phyloP scores from a whole-genome alignment of 257 asterid species.

The Penstemon newberryi region DNA sequence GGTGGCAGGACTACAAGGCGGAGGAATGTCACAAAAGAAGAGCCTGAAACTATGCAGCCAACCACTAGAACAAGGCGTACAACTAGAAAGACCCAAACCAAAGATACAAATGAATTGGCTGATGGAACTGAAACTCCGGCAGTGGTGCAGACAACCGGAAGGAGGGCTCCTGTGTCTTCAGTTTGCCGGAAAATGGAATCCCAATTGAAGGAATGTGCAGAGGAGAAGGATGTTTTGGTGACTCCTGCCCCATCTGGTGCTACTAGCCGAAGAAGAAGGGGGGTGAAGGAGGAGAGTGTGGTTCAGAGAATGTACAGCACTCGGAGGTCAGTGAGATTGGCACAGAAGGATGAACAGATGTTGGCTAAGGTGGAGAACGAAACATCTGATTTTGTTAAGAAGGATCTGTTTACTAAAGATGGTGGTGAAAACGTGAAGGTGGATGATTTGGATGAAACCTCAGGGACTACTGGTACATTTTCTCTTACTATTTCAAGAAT shows the following conservation, averaged over 20 bases:
- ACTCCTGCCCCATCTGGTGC: conserved; percentile 50
- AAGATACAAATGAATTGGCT: conserved; percentile 31
- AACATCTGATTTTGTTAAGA: conserved; percentile 26
- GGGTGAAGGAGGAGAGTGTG: conserved; percentile 36
- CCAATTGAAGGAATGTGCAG: conserved; percentile 47
- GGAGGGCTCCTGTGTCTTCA: conserved; percentile 43
- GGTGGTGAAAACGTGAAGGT: conserved; percentile 29
- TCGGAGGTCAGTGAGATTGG: conserved; percentile 68
- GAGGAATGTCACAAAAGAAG: conserved; percentile 35
- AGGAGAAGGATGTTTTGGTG: conserved; percentile 30
- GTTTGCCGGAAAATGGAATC: conserved; percentile 52
- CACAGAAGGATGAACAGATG: conserved; percentile 38
- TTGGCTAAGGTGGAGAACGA: conserved; percentile 21
- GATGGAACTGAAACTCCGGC: conserved; percentile 37
- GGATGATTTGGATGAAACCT: conserved; percentile 32
- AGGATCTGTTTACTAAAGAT: conserved; percentile 33
- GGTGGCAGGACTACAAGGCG: conserved; percentile 51
- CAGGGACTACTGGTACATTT: conserved; percentile 43
- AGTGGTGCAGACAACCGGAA: conserved; percentile 33
- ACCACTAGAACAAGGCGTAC: conserved; percentile 45
- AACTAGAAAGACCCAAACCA: conserved; percentile 37
- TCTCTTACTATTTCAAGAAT: not conserved
- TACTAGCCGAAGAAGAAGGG: conserved; percentile 48
- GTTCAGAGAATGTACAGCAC: conserved; percentile 41
- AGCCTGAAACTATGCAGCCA: conserved; percentile 35